Percentiles rank a stretch among this genome's conserved stretches.
Conservation (phyloP, 2,329 filamentous ascomycete genomes). For the Phialophora tarda region DNA sequence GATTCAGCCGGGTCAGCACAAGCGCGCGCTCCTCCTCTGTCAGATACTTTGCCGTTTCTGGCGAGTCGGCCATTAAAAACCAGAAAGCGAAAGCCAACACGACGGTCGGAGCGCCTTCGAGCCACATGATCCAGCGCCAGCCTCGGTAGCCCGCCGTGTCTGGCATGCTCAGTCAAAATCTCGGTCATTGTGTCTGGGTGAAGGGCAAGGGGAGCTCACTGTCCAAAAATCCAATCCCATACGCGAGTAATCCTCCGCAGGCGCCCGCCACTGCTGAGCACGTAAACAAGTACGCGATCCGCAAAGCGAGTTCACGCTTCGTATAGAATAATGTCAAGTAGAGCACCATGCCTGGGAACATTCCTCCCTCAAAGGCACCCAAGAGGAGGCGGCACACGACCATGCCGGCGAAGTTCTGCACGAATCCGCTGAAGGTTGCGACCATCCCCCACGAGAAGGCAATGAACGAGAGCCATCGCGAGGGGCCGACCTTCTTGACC, state of each 20-base stretch:
- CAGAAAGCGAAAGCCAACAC: conserved; percentile 50
- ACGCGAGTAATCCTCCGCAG: conserved; percentile 59
- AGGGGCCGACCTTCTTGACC: conserved; percentile 55
- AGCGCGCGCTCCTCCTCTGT: conserved; percentile 58
- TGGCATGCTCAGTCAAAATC: conserved; percentile 7
- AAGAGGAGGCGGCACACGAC: conserved; percentile 50
- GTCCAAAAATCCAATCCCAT: conserved; percentile 58
- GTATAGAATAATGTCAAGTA: conserved; percentile 56
- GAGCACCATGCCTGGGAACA: conserved; percentile 51
- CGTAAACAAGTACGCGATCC: conserved; percentile 53
- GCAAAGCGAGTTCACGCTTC: conserved; percentile 49
- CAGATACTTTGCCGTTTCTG: conserved; percentile 51
- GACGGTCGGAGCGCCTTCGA: conserved; percentile 54
- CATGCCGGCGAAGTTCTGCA: conserved; percentile 49
- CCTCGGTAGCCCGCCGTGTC: conserved; percentile 49
- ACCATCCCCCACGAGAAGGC: conserved; percentile 43
- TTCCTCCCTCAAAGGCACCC: conserved; percentile 47
- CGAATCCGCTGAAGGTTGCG: conserved; percentile 56
- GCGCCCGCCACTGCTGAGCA: conserved; percentile 56
- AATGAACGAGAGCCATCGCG: conserved; percentile 54
- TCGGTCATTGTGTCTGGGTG: not conserved
- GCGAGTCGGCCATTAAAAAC: conserved; percentile 53
- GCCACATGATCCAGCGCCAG: conserved; percentile 63
- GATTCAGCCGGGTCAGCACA: conserved; percentile 54
- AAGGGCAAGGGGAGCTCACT: conserved; percentile 40